Percentiles rank a stretch among this genome's conserved stretches.
phyloP scores from a whole-genome alignment of 2,329 filamentous ascomycete species.

The Sordariomycetes sp. region DNA sequence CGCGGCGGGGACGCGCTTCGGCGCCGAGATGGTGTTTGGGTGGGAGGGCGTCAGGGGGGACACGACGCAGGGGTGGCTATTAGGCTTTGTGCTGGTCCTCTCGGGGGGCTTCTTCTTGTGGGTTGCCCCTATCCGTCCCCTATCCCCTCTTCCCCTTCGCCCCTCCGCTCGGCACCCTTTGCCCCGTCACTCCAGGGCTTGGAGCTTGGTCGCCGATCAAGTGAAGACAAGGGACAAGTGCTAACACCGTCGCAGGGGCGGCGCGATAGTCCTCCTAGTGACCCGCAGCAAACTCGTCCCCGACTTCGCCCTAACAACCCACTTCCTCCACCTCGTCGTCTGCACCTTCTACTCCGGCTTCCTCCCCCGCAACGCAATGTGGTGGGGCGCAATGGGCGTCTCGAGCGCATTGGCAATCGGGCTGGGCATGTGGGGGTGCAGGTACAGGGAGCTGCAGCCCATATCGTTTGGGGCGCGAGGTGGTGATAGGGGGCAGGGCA shows the following conservation, averaged over 20 bases:
- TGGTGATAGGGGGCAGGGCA: conserved; percentile 30
- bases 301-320: conserved; percentile 85
- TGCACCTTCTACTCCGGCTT: conserved; percentile 67
- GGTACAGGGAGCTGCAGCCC: conserved; percentile 76
- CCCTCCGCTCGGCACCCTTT: neutral
- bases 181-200: too few species aligned
- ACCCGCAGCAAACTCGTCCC: conserved; percentile 86
- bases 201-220: neutral
- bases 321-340: conserved; percentile 67
- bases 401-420: conserved; percentile 33
- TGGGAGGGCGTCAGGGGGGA: conserved; percentile 47
- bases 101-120: conserved; percentile 40
- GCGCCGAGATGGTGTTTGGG: conserved; percentile 39
- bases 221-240: neutral
- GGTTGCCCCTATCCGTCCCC: conserved; percentile 10
- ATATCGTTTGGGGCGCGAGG: conserved; percentile 58
- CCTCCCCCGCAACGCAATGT: conserved; percentile 66
- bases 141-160: neutral
- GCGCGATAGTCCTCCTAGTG: conserved; percentile 73
- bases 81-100: conserved; percentile 43
- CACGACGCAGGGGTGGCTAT: conserved; percentile 47
- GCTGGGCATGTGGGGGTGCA: conserved; percentile 81
- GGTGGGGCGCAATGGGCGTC: conserved; percentile 57
- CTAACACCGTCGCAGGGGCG: conserved; percentile 41
- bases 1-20: conserved; percentile 41